These are phyloP conservation scores for Talaromyces sp. DNA, from an alignment of 2,329 filamentous ascomycete species.

Conservation along the genomic window DNA sequence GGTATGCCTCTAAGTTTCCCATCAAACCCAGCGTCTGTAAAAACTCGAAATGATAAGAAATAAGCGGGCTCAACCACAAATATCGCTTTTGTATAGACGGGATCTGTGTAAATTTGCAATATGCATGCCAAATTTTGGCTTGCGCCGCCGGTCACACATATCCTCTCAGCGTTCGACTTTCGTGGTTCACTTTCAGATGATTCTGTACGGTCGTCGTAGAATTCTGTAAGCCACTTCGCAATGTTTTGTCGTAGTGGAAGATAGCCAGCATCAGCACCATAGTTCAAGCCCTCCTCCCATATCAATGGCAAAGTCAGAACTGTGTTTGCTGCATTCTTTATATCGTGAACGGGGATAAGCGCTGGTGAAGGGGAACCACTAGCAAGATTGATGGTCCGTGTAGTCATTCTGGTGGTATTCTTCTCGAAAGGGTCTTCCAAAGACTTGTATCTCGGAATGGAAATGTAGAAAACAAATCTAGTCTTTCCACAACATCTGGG, in stretches of 20 bases:
- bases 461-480: neutral
- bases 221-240: constrained; percentile 3
- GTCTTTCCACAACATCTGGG: neutral
- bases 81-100: neutral
- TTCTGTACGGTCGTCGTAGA: neutral
- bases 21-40: constrained; percentile 8
- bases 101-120: constrained; percentile 7
- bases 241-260: neutral
- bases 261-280: constrained; percentile 1
- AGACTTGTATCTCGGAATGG: neutral
- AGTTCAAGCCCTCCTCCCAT: constrained; percentile 3
- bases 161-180: neutral
- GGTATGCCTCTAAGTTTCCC: constrained; percentile 5
- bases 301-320: neutral
- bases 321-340: neutral
- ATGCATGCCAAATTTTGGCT: constrained; percentile 6
- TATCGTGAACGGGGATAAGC: neutral
- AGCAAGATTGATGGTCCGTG: neutral
- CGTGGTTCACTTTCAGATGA: neutral
- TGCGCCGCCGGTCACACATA: constrained; percentile 8
- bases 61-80: constrained; percentile 3
- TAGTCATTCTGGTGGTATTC: neutral
- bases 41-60: constrained; percentile 2
- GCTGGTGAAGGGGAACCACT: constrained; percentile 4
- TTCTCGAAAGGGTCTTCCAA: neutral